Evolutionary conservation across 306 rosid genomes (phyloP).

Genomic region (Carpinus viminea): DNA sequence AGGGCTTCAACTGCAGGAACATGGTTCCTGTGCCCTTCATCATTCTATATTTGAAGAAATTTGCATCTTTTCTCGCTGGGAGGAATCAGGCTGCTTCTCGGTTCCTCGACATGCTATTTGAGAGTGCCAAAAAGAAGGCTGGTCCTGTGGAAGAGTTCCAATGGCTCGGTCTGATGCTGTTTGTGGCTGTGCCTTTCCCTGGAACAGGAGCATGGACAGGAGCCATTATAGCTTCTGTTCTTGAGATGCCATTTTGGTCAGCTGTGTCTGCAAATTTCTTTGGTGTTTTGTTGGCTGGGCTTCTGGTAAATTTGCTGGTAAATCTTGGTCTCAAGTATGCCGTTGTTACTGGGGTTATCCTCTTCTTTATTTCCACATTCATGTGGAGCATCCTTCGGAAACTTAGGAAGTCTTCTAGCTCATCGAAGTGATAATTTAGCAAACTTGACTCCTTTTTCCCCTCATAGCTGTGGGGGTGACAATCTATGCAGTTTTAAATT

Average conservation of each 20-base stretch:
- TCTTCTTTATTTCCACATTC: constrained; percentile 81
- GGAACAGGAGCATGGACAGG: constrained; percentile 99
- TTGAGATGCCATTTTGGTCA: constrained; percentile 93
- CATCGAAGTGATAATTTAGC: constrained; percentile 36
- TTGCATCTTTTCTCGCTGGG: constrained; percentile 74
- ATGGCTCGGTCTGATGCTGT: constrained; percentile 95
- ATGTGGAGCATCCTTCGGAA: constrained; percentile 87
- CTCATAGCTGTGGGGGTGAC: background rate
- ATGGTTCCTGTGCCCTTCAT: constrained; percentile 93
- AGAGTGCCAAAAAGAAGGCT: constrained; percentile 83
- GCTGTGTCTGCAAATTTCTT: constrained; percentile 80
- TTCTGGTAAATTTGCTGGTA: constrained; percentile 82
- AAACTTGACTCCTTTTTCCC: background rate
- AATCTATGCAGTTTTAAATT: background rate
- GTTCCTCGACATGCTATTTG: constrained; percentile 62
- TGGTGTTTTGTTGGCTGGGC: constrained; percentile 86
- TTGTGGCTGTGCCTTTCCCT: constrained; percentile 96
- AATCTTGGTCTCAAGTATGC: constrained; percentile 91
- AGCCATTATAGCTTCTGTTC: constrained; percentile 81
- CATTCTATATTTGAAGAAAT: constrained; percentile 69
- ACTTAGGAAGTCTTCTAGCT: constrained; percentile 41
- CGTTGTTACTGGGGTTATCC: constrained; percentile 62
- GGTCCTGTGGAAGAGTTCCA: constrained; percentile 95
- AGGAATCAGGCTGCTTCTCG: constrained; percentile 57
- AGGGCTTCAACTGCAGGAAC: constrained; percentile 57